These are phyloP conservation scores for Galerina sulciceps DNA, from an alignment of 768 basidiomycete species.

Conservation along the genomic window DNA sequence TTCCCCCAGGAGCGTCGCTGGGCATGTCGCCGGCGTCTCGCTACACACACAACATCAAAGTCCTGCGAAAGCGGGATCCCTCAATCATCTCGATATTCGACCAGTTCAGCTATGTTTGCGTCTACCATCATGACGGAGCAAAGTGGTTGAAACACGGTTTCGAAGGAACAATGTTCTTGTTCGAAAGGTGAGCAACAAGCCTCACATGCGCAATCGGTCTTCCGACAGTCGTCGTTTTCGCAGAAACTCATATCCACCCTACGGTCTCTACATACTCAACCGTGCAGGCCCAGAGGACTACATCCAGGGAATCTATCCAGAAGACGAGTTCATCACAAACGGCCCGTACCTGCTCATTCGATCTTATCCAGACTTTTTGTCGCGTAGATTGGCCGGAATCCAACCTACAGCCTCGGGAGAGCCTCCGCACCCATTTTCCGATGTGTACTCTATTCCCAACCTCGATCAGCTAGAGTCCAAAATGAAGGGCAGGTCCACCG, in stretches of 20 bases:
- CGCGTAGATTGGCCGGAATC: slow-evolving; percentile 45
- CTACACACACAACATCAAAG: slow-evolving; percentile 81
- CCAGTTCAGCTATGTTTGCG: slow-evolving; percentile 86
- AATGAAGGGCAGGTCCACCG: slow-evolving; percentile 60
- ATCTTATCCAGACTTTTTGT: slow-evolving; percentile 72
- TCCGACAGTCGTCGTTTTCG: slow-evolving; percentile 1
- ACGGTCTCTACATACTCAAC: slow-evolving; percentile 86
- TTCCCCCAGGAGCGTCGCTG: slow-evolving; percentile 28
- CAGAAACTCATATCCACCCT: slow-evolving; percentile 79
- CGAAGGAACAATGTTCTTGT: slow-evolving; percentile 91
- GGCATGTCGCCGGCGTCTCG: slow-evolving; percentile 70
- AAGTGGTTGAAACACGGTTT: slow-evolving; percentile 85
- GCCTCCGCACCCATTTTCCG: slow-evolving; percentile 49
- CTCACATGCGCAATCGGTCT: slow-evolving; percentile 13
- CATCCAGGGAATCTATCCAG: slow-evolving; percentile 73
- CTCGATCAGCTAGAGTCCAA: slow-evolving; percentile 46
- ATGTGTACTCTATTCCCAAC: slow-evolving; percentile 50
- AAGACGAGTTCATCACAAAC: slow-evolving; percentile 69
- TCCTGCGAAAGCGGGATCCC: slow-evolving; percentile 77
- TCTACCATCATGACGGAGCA: slow-evolving; percentile 74
- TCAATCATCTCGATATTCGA: slow-evolving; percentile 82
- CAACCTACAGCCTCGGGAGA: slow-evolving; percentile 34
- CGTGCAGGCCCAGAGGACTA: slow-evolving; percentile 82
- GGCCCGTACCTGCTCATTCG: slow-evolving; percentile 76
- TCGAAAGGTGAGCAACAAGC: slow-evolving; percentile 66